Base-by-base conservation (phyloP, 1,139 yeast genomes). In the Dujonia santamariae region DNA sequence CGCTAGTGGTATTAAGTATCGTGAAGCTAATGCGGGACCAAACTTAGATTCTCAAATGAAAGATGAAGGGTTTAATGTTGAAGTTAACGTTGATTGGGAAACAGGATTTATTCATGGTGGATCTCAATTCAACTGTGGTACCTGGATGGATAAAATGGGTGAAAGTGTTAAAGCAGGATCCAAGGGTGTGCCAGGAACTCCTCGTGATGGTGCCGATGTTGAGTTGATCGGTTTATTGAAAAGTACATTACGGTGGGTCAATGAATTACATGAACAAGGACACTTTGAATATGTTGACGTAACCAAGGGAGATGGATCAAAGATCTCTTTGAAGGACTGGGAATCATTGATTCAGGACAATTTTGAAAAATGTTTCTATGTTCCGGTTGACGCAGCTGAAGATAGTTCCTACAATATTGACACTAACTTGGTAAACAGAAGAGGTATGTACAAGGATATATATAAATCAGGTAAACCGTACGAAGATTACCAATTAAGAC, bases 61-160 rank as follows among this genome's bases (percentile, higher is more conserved):
- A 34, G 92, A 83, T 54, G 86, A 85, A 50, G 98, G 98, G 0
- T 92, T 92, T 65, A 83, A 92, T 54, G 94, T 90, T 28, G 74
- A 78, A 43, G 76, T 87, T 2, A 54, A 63, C 38, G 88, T 90
- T 39, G 97, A 92, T 55, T 92, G 97, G 97, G 52, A 65, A 0
- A 88, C 85, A 18, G 98, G 98, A 0, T 63, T 92, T 30, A 67
- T 90, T 4, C 85, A 80, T 57, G 98, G 98, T 31, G 98, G 98
- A 1, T 85, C 86, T 36, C 95, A 85, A 55, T 76, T 63, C 56
- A 92, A 92, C 53, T 92, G 98, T 64, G 98, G 98, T 16, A 92
- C 98, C 0, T 92, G 98, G 98, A 92, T 90, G 97, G 98, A 92
- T 61, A 92, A 92, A 63, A 92, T 92, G 97, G 98, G 98, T 15